phyloP scores from a whole-genome alignment of 257 asterid species.

The Solanum megistacrolobum region DNA sequence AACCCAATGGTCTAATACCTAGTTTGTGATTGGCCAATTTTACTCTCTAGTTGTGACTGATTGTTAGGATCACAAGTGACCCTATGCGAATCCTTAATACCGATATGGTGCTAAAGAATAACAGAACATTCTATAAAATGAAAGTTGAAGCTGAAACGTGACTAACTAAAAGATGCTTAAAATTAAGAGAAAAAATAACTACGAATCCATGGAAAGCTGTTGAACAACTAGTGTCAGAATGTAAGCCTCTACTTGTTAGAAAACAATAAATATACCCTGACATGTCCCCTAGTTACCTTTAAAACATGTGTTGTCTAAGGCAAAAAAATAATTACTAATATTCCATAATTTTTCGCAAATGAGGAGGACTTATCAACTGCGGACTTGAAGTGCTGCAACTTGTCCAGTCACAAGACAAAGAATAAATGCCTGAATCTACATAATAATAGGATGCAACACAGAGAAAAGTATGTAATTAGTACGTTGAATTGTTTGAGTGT shows the following conservation, averaged over 20 bases:
- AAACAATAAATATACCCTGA: not conserved
- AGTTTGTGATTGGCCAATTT: no score
- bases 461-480: not conserved
- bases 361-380: not conserved
- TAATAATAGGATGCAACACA: not conserved
- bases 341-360: no score
- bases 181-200: not conserved
- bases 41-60: no score
- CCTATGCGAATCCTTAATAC: no score
- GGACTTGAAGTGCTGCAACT: not conserved
- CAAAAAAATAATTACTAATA: not conserved
- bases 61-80: no score
- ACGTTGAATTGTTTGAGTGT: no score
- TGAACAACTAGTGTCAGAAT: not conserved
- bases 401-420: not conserved
- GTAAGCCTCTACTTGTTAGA: not conserved
- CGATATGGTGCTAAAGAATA: no score
- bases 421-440: no score
- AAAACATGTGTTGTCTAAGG: not conserved
- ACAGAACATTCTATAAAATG: no score
- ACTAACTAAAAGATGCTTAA: no score
- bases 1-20: no score
- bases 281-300: not conserved
- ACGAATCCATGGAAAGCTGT: not conserved
- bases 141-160: no score